Conservation (phyloP, 2,329 filamentous ascomycete species). For the Colletotrichum destructivum region DNA sequence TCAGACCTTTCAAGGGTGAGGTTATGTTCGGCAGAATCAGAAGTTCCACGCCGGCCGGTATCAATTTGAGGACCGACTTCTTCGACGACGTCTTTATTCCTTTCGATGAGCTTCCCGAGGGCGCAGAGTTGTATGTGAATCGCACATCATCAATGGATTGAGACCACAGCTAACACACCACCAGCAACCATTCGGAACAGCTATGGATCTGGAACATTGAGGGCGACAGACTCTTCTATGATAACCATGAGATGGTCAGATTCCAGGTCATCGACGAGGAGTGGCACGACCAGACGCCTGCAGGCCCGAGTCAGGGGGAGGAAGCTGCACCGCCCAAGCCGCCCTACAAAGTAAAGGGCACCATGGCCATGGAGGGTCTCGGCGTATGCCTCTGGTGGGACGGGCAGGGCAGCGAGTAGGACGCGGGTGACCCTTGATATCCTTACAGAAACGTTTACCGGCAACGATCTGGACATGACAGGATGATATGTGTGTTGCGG, state of each 20-base stretch:
- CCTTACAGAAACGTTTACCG: background rate
- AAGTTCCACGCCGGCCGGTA: slow-evolving; percentile 79
- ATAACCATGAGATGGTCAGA: slow-evolving; percentile 89
- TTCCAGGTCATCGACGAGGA: slow-evolving; percentile 89
- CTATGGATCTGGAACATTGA: slow-evolving; percentile 90
- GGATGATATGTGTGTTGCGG: slow-evolving; percentile 13
- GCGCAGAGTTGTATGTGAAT: slow-evolving; percentile 80
- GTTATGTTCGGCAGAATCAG: slow-evolving; percentile 90
- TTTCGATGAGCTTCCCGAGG: slow-evolving; percentile 79
- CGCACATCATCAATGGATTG: slow-evolving; percentile 4
- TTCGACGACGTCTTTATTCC: slow-evolving; percentile 93
- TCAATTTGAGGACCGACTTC: slow-evolving; percentile 88
- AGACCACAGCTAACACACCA: slow-evolving; percentile 45
- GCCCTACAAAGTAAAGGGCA: slow-evolving; percentile 79
- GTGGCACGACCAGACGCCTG: slow-evolving; percentile 90
- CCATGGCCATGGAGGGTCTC: slow-evolving; percentile 74
- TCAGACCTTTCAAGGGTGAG: slow-evolving; percentile 95
- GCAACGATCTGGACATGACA: slow-evolving; percentile 2
- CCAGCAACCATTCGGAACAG: slow-evolving; percentile 80
- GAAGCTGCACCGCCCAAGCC: slow-evolving; percentile 75
- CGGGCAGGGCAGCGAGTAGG: slow-evolving; percentile 38
- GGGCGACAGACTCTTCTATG: slow-evolving; percentile 84
- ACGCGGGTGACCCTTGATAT: slow-evolving; percentile 15
- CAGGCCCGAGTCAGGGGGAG: slow-evolving; percentile 73
- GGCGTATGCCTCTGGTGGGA: slow-evolving; percentile 78